phyloP scores from a whole-genome alignment of 148 eudicot species.

The Cornus kousa region DNA sequence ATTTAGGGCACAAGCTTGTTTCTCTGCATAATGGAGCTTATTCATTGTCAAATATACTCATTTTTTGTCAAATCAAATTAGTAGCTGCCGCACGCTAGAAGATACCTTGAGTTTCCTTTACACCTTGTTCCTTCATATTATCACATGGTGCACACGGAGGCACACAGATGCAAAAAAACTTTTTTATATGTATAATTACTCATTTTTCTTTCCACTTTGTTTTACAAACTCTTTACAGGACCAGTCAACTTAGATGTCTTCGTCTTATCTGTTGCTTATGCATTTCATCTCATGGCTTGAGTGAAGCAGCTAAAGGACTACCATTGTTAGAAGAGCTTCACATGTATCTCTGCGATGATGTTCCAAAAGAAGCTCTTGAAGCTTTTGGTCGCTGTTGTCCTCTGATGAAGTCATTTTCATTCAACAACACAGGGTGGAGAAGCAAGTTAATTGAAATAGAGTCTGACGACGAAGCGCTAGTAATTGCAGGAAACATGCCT shows the following conservation, averaged over 20 bases:
- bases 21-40: too few relatives aligned
- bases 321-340: constrained; percentile 64
- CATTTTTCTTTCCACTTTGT: neutral
- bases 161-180: too few relatives aligned
- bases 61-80: neutral
- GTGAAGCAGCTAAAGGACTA: constrained; percentile 41
- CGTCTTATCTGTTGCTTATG: constrained; percentile 42
- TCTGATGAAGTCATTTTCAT: constrained; percentile 46
- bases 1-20: too few relatives aligned
- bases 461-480: constrained; percentile 43
- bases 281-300: constrained; percentile 39
- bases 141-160: neutral
- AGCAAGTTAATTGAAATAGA: constrained; percentile 19
- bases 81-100: too few relatives aligned
- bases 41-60: neutral
- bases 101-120: neutral
- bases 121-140: neutral
- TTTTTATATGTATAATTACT: neutral
- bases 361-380: constrained; percentile 26
- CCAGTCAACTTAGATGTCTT: constrained; percentile 52
- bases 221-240: constrained; percentile 36
- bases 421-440: constrained; percentile 37
- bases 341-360: too few relatives aligned
- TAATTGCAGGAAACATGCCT: constrained; percentile 57
- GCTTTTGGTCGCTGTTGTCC: constrained; percentile 47